phyloP scores from a whole-genome alignment of 2,329 filamentous ascomycete species.

The Aspergillus cejpii region DNA sequence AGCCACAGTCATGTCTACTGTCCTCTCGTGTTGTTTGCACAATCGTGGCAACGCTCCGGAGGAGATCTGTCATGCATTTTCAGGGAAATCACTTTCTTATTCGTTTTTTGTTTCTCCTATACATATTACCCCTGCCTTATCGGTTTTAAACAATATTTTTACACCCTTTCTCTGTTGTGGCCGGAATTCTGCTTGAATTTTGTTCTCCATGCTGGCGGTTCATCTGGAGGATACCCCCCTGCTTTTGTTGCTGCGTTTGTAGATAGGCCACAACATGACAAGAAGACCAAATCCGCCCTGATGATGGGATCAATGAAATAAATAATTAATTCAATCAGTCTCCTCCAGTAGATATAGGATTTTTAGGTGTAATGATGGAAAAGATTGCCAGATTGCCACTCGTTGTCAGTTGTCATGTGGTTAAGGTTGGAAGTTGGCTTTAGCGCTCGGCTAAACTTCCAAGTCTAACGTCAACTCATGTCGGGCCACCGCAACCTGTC shows the following conservation, averaged over 20 bases:
- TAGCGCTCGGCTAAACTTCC: conserved; percentile 17
- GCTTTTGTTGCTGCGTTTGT: conserved; percentile 19
- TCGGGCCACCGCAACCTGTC: conserved; percentile 22
- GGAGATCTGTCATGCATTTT: conserved; percentile 25
- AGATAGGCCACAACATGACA: not conserved
- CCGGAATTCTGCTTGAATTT: conserved; percentile 15
- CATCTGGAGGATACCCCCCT: conserved; percentile 29
- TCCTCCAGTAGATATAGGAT: not conserved
- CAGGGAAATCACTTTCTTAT: conserved; percentile 18
- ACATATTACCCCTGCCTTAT: conserved; percentile 13
- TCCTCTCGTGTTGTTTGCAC: conserved; percentile 13
- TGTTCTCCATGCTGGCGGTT: conserved; percentile 28
- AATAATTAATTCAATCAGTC: not conserved
- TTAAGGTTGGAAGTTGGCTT: conserved; percentile 4
- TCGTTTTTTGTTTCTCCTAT: conserved; percentile 15
- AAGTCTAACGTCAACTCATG: conserved; percentile 22
- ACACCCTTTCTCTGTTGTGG: conserved; percentile 14
- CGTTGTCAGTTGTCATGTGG: not conserved
- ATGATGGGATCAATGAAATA: not conserved
- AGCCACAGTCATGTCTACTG: conserved; percentile 23
- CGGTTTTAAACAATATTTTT: conserved; percentile 13
- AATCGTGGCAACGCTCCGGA: conserved; percentile 11
- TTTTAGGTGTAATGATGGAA: not conserved
- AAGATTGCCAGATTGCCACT: not conserved
- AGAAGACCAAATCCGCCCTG: not conserved